Base-by-base conservation (phyloP, 306 rosid species). In the Begonia peltatifolia region DNA sequence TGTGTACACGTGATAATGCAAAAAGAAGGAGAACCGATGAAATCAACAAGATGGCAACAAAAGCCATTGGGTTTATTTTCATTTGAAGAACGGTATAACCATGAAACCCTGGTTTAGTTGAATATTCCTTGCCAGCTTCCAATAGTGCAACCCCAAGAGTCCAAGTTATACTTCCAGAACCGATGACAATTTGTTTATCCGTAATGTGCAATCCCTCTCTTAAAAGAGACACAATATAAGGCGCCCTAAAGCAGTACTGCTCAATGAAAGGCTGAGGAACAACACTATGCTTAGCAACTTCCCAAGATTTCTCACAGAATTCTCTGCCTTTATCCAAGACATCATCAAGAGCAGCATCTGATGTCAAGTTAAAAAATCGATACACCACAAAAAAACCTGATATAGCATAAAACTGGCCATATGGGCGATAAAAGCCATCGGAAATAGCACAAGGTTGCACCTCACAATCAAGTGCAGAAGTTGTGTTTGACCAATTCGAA, bases 241-340 rank as follows among this genome's bases (percentile, higher is more conserved):
- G 95, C 22, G 97, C 94, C 68, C 97, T 83, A 65, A 90, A 90
- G 79, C 97, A 90, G 63, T 90, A 90, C 65, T 85, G 97, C 76
- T 90, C 97, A 55, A 90, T 86, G 68, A 78, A 90, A 54, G 97
- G 94, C 65, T 90, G 97, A 11, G 95, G 94, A 46, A 74, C 73
- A 69, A 90, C 97, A 68, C 95, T 90, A 51, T 56, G 70, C 81
- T 53, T 76, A 1, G 95, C 97, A 57, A 69, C 71, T 16, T 85
- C 92, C 97, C 97, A 90, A 47, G 71, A 74, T 58, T 66, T 79
- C 25, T 70, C 95, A 64, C 99, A 90, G 56, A 85, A 90, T 10
- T 36, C 71, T 58, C 60, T 71, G 55, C 97, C 94, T 67, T 74
- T 90, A 68, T 81, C 83, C 72, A 90, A 61, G 47, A 85, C 79